Evolutionary conservation across 2,329 filamentous ascomycete genomes (phyloP), one percentile per base, ranked within the genome.

Genomic region (Arthrinium phaeospermum): DNA sequence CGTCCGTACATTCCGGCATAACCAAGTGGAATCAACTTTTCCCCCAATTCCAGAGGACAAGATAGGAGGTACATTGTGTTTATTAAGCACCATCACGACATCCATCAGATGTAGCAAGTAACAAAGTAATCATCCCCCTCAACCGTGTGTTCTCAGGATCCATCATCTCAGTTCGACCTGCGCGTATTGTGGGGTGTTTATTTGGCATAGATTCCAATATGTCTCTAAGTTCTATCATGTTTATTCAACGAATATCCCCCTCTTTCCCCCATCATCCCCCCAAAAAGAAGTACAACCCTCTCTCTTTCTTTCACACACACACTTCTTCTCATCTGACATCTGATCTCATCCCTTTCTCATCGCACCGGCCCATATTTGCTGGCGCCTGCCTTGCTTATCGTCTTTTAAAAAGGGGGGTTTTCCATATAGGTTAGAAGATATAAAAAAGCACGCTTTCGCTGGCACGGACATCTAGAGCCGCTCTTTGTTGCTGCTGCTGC

Each of bases 161-260:
- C 10, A 12, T 51, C n/a, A 22, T 51, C n/a, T 51, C 49, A 24
- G 24, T 51, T 24, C 24, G n/a, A 14, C 49, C 49, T n/a, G 49
- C 37, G 37, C 37, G 27, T 51, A 51, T 51, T 51, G 49, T 12
- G 12, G 46, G 19, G 19, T 47, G 14, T 41, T 8, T 41, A 10
- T 41, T 49, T 51, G 49, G n/a, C 49, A 27, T 51, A 24, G 49
- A 51, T 51, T 51, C 49, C n/a, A 24, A 51, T n/a, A 14, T 51
- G 10, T 51, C 47, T 51, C 49, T 51, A 51, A 51, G 49, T 51
- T 51, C 49, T 51, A 51, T 51, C 49, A 27, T 51, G n/a, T 51
- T 24, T 51, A 51, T 51, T 24, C 49, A 51, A 51, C n/a, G 49
- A 51, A 27, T 49, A 27, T 49, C 49, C 49, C 49, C n/a, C 10